Base-by-base conservation (phyloP, 805 yeast species). In the Ascoidea asiatica region DNA sequence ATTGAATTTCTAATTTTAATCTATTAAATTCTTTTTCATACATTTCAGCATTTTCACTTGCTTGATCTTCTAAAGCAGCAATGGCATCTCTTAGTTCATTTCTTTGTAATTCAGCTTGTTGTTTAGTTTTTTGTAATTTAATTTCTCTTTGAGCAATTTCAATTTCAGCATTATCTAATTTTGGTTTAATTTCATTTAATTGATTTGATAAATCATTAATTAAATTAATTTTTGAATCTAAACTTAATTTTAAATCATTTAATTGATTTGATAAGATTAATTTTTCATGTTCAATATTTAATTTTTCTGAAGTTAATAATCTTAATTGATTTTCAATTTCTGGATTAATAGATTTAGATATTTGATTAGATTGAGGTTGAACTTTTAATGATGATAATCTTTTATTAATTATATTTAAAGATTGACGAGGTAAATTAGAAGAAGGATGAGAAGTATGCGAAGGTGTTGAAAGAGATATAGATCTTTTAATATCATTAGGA, bases 81-180 rank as follows among this genome's bases (percentile, higher is more conserved):
- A 79, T 66, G 17, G 75, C 77, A 42, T 72, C 75, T 40, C 80
- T 57, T 61, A 81, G 64, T 53, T 79, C 83, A 41, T 69, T 72
- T 22, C 81, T 63, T 40, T 79, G 81, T 15, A 57, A 53, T 43
- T 76, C 81, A 39, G 72, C 69, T 21, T 64, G 70, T 18, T 53
- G 53, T 53, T 70, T 72, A 46, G 69, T 76, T 44, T 65, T 68
- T n/a, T 54, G 52, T 43, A 76, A 55, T 48, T 67, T 69, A 19
- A 60, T 60, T 39, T 79, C 84, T 43, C 64, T 67, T 37, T 65
- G 63, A 1, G 55, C 52, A 42, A 72, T 46, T 48, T 67, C 69
- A 19, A 50, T 52, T 45, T 75, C 74, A 43, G 72, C 66, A n/a
- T 68, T 70, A 39, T 65, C 69, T 38, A 75, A 47, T 4, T 67